Conservation (phyloP, 257 asterid genomes). For the Przewalskia tangutica region DNA sequence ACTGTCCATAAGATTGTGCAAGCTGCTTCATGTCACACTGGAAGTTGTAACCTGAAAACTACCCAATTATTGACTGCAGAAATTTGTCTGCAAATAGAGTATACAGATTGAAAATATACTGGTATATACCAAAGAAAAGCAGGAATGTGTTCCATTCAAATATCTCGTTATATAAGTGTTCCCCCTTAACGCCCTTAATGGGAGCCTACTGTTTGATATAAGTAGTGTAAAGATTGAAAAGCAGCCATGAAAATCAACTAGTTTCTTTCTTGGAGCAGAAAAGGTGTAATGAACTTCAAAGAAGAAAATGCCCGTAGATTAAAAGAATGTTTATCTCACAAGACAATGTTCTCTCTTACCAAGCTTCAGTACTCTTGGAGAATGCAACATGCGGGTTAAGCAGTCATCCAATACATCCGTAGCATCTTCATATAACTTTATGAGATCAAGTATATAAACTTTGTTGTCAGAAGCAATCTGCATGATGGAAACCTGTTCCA, state of each 20-base stretch:
- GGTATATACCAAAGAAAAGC: background rate
- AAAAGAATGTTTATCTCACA: background rate
- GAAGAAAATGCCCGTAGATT: background rate
- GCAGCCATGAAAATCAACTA: background rate
- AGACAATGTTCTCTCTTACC: constrained; percentile 36
- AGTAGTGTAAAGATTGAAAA: background rate
- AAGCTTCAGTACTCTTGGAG: constrained; percentile 78
- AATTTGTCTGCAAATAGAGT: constrained; percentile 2
- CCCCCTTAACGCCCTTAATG: background rate
- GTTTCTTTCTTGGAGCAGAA: background rate
- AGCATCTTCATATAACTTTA: constrained; percentile 55
- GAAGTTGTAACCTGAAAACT: constrained; percentile 71
- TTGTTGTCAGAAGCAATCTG: constrained; percentile 84
- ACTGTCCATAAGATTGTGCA: constrained; percentile 58
- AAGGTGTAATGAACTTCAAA: background rate
- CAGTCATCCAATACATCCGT: constrained; percentile 66
- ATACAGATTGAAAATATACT: background rate
- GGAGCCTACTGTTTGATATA: background rate
- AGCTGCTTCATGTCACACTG: constrained; percentile 76
- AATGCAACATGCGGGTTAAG: constrained; percentile 61
- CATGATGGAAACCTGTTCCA: constrained; percentile 84
- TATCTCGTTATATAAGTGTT: background rate
- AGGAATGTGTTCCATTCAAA: constrained; percentile 1
- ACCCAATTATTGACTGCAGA: constrained; percentile 9
- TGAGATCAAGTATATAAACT: constrained; percentile 82